phyloP scores from a whole-genome alignment of 1,284 basidiomycete genomes.

The Microbotryomycetes sp. region DNA sequence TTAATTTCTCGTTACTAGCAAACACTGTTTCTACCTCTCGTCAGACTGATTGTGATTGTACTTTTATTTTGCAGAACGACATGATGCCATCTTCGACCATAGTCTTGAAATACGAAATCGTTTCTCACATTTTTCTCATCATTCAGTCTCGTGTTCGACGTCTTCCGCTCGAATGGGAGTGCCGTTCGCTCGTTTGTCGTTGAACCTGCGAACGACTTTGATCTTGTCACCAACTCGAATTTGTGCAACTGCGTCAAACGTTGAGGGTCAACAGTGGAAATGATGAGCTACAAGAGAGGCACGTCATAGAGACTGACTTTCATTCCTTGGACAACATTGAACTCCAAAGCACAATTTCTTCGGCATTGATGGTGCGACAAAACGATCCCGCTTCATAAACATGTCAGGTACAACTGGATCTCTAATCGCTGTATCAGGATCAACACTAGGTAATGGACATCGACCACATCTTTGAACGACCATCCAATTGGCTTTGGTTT shows the following conservation, averaged over 20 bases:
- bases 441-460: background rate
- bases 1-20: no score
- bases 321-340: background rate
- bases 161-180: background rate
- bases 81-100: no score
- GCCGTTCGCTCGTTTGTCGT: background rate
- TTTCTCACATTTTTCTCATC: constrained; percentile 1
- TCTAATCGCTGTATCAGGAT: background rate
- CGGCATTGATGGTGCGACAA: background rate
- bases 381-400: background rate
- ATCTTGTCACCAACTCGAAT: background rate
- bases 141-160: background rate
- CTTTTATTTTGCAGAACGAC: no score
- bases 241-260: background rate
- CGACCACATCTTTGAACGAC: background rate
- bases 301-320: background rate
- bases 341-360: background rate
- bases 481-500: background rate
- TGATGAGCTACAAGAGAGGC: no score
- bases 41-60: background rate
- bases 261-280: no score
- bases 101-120: no score
- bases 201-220: background rate
- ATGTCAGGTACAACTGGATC: background rate
- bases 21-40: no score